Conservation (phyloP, 257 asterid genomes). For the Solanum sejunctum region DNA sequence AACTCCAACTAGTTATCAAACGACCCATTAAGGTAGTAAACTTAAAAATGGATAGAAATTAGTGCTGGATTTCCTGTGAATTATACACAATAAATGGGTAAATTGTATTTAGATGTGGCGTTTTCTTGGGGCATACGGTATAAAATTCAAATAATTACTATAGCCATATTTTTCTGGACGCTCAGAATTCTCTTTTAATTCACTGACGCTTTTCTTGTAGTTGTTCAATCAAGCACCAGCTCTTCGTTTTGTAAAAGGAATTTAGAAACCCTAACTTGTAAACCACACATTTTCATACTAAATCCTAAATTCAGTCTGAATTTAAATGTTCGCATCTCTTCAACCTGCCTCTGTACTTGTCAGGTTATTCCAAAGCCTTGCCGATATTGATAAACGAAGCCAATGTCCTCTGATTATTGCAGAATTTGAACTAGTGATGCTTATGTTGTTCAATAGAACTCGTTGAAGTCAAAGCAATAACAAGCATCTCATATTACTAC, state of each 20-base stretch:
- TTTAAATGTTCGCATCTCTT: neutral
- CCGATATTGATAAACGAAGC: neutral
- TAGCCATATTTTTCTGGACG: neutral
- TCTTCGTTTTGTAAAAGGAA: conserved; percentile 13
- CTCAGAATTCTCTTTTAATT: neutral
- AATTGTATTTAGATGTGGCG: neutral
- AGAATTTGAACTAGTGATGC: neutral
- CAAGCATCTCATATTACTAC: neutral
- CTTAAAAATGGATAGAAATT: neutral
- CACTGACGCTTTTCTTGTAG: neutral
- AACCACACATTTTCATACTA: conserved; percentile 7
- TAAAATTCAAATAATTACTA: neutral
- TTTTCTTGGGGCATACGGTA: neutral
- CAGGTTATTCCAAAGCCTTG: neutral
- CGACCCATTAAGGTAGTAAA: neutral
- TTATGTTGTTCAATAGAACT: neutral
- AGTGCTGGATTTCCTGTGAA: neutral
- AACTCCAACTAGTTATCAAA: neutral
- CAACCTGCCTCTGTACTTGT: neutral
- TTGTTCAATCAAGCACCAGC: neutral
- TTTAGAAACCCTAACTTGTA: conserved; percentile 26
- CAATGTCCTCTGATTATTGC: neutral
- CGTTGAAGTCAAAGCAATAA: neutral
- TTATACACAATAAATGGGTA: neutral
- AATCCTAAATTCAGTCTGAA: neutral